These are phyloP conservation scores for Tilletia walkeri DNA, from an alignment of 1,284 basidiomycete species.

Conservation along the genomic window DNA sequence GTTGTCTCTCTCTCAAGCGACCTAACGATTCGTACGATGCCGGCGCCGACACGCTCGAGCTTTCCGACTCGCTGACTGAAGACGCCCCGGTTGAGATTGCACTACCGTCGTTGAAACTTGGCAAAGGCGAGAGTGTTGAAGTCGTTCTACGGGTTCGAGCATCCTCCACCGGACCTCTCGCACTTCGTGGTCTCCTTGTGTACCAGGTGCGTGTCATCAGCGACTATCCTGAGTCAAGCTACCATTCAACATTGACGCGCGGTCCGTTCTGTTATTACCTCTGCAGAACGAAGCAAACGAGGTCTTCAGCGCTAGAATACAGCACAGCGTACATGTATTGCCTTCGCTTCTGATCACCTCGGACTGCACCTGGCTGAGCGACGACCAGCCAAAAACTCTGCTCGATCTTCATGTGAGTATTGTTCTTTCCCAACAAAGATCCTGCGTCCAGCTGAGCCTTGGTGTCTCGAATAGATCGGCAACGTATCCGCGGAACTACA, in stretches of 20 bases:
- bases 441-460: no score
- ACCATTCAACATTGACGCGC: no score
- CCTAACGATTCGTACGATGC: background rate
- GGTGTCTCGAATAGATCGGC: background rate
- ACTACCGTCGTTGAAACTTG: background rate
- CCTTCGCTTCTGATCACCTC: slow-evolving; percentile 15
- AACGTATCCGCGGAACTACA: background rate
- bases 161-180: background rate
- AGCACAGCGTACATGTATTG: slow-evolving; percentile 7
- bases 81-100: slow-evolving; percentile 16
- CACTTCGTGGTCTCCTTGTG: slow-evolving; percentile 16
- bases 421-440: background rate
- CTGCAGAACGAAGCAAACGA: slow-evolving; percentile 8
- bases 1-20: background rate
- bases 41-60: background rate
- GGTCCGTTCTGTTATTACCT: background rate
- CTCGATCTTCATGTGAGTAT: slow-evolving; percentile 8
- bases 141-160: background rate
- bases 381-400: background rate
- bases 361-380: slow-evolving; percentile 7
- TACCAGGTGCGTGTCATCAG: slow-evolving; percentile 13
- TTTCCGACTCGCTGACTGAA: background rate
- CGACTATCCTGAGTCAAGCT: background rate
- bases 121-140: slow-evolving; percentile 13
- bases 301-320: slow-evolving; percentile 1